Evolutionary conservation across 441 rosid genomes (phyloP).

Genomic region (Pelargonium citronellum): DNA sequence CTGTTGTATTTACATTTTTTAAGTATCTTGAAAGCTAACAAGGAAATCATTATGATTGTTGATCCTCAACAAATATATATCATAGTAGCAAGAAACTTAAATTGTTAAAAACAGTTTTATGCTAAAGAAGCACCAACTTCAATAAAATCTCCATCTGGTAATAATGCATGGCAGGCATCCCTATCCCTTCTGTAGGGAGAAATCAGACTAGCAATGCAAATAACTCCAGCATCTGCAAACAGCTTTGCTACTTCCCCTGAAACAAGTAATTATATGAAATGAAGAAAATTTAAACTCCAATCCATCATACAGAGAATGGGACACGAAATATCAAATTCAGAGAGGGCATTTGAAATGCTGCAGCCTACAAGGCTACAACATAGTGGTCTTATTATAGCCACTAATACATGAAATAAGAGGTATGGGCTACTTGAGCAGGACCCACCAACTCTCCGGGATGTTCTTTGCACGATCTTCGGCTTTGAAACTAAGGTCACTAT

Average conservation of each 20-base stretch:
- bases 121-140: conserved; percentile 34
- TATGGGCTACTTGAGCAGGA: background rate
- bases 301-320: too few relatives aligned
- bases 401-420: too few relatives aligned
- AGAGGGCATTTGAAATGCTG: too few relatives aligned
- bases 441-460: conserved; percentile 4
- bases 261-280: conserved; percentile 4
- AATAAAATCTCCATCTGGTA: conserved; percentile 57
- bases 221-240: conserved; percentile 63
- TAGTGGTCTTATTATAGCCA: too few relatives aligned
- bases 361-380: too few relatives aligned
- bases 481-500: conserved; percentile 5
- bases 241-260: conserved; percentile 69
- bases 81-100: too few relatives aligned
- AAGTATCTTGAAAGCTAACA: background rate
- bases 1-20: conserved; percentile 25
- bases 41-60: too few relatives aligned
- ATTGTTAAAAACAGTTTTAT: too few relatives aligned
- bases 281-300: too few relatives aligned
- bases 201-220: conserved; percentile 66
- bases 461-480: conserved; percentile 5
- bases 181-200: conserved; percentile 61
- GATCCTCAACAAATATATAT: too few relatives aligned
- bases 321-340: too few relatives aligned
- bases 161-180: conserved; percentile 48